phyloP scores from a whole-genome alignment of 2,329 filamentous ascomycete species.

The Beauveria australis region DNA sequence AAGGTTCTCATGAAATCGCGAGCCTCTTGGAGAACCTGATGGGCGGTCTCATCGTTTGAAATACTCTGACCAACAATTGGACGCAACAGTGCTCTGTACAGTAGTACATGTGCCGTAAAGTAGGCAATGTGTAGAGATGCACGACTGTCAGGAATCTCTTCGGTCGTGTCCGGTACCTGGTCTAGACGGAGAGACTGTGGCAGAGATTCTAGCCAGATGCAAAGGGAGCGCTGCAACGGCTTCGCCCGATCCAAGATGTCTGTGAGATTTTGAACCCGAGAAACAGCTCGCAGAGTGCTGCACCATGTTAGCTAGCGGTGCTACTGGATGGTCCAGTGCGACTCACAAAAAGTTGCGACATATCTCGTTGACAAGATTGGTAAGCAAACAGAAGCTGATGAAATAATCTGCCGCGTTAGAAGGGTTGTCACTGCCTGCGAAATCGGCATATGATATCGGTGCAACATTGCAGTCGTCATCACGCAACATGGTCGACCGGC shows the following conservation, averaged over 20 bases:
- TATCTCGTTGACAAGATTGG: slow-evolving; percentile 10
- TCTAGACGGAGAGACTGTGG: slow-evolving; percentile 10
- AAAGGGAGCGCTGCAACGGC: slow-evolving; percentile 9
- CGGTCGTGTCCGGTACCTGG: not conserved
- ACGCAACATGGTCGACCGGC: slow-evolving; percentile 13
- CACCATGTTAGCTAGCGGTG: not conserved
- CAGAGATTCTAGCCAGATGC: slow-evolving; percentile 11
- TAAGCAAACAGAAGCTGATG: slow-evolving; percentile 12
- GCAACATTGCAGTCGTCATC: slow-evolving; percentile 16
- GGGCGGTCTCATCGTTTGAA: not conserved
- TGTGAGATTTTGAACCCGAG: slow-evolving; percentile 8
- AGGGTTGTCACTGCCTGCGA: not conserved
- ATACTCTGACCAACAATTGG: slow-evolving; percentile 8
- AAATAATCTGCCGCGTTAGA: slow-evolving; percentile 10
- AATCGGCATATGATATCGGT: slow-evolving; percentile 10
- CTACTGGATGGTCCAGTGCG: not conserved
- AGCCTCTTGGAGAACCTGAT: slow-evolving; percentile 12
- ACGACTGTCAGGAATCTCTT: slow-evolving; percentile 11
- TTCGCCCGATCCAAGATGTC: slow-evolving; percentile 7
- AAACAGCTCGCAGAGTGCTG: slow-evolving; percentile 14
- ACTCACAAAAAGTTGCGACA: slow-evolving; percentile 14
- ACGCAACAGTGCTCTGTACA: slow-evolving; percentile 13
- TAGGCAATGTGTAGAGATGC: slow-evolving; percentile 13
- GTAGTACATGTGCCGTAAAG: slow-evolving; percentile 12
- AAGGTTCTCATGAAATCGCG: slow-evolving; percentile 14